Evolutionary conservation across 2,329 filamentous ascomycete genomes (phyloP).

Genomic region (Phyllosticta citribraziliensis): DNA sequence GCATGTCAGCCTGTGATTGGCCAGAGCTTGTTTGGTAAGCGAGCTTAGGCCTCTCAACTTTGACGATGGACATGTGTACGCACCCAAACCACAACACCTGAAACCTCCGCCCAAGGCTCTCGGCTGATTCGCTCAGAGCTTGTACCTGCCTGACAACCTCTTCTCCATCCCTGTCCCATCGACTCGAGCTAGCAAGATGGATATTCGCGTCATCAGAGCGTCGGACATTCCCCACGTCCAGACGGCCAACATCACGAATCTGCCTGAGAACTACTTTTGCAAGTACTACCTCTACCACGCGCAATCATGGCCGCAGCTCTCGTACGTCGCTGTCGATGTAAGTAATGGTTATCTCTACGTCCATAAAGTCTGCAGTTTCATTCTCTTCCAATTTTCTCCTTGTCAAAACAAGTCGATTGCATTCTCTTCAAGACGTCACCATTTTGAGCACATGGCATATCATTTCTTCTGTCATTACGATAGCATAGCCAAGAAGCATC

Average conservation of each 20-base stretch:
- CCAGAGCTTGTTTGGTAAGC: neutral
- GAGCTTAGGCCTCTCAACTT: neutral
- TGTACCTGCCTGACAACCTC: neutral
- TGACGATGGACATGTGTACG: neutral
- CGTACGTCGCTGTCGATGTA: conserved; percentile 85
- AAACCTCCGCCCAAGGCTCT: neutral
- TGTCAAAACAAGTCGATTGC: neutral
- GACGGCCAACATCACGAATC: conserved; percentile 96
- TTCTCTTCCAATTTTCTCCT: neutral
- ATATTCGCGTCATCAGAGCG: conserved; percentile 77
- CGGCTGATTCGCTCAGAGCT: neutral
- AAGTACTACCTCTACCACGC: conserved; percentile 99
- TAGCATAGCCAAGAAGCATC: neutral
- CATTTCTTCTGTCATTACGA: neutral
- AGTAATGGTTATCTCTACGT: conserved; percentile 14
- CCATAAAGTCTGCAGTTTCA: neutral
- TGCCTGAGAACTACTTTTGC: conserved; percentile 99
- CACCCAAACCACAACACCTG: neutral
- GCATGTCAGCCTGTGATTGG: neutral
- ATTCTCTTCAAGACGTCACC: neutral
- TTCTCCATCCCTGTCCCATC: neutral
- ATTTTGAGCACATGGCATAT: neutral
- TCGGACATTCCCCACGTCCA: conserved; percentile 87
- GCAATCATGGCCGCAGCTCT: conserved; percentile 93
- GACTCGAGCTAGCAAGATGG: conserved; percentile 47